Conservation (phyloP, 2,329 filamentous ascomycete genomes). For the Microdochium nivale region DNA sequence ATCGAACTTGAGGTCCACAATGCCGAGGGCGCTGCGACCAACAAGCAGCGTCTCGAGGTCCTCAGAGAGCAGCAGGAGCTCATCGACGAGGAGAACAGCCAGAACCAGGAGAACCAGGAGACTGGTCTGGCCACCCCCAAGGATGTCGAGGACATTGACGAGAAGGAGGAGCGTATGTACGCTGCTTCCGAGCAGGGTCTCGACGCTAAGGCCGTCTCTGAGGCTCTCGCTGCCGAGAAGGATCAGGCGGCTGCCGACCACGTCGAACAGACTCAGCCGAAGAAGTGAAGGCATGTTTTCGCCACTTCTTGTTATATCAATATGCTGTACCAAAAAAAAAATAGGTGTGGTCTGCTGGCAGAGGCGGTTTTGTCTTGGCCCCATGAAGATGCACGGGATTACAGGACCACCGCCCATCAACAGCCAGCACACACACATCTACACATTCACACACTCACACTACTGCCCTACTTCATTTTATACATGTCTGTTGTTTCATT, state of each 20-base stretch:
- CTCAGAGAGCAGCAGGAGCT: slow-evolving; percentile 97
- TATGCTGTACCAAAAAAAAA: slow-evolving; percentile 1
- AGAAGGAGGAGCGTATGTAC: slow-evolving; percentile 68
- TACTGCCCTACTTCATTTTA: not conserved
- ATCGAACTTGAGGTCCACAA: slow-evolving; percentile 97
- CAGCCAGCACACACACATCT: not conserved
- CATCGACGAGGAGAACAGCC: slow-evolving; percentile 93
- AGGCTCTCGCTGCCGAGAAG: slow-evolving; percentile 46
- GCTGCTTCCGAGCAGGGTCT: slow-evolving; percentile 39
- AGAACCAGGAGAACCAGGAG: slow-evolving; percentile 73
- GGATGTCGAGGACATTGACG: slow-evolving; percentile 88
- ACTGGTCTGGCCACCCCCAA: slow-evolving; percentile 67
- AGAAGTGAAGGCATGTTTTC: slow-evolving; percentile 4
- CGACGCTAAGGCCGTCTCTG: slow-evolving; percentile 39
- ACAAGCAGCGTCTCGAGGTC: slow-evolving; percentile 97
- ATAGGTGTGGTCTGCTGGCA: not conserved
- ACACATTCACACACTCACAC: not conserved
- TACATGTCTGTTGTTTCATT: not conserved
- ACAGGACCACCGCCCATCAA: not conserved
- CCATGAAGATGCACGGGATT: not conserved
- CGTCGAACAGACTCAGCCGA: slow-evolving; percentile 25
- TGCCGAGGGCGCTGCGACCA: slow-evolving; percentile 92
- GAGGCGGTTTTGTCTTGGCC: no score
- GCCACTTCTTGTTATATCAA: not conserved
- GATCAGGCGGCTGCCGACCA: slow-evolving; percentile 34